Conservation (phyloP, 306 rosid genomes). For the Begonia loranthoides region DNA sequence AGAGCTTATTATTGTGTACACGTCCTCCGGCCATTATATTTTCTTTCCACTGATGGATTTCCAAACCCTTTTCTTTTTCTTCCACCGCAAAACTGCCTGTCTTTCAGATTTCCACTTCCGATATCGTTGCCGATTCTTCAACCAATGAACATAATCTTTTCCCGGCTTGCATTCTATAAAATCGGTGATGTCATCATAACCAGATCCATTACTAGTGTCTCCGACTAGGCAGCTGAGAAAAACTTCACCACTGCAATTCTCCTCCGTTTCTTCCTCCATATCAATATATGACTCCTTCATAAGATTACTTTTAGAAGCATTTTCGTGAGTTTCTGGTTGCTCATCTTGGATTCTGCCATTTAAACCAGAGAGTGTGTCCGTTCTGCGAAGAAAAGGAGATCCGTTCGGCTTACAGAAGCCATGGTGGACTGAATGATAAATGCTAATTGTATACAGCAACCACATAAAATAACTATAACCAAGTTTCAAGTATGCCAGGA, state of each 20-base stretch:
- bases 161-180: constrained; percentile 41
- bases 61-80: constrained; percentile 30
- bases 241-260: constrained; percentile 32
- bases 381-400: constrained; percentile 9
- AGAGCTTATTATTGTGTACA: too few species aligned
- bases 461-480: too few species aligned
- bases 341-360: constrained; percentile 6
- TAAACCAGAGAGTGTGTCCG: constrained; percentile 2
- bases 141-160: constrained; percentile 50
- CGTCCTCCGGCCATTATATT: not conserved
- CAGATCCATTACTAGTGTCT: constrained; percentile 11
- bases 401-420: too few species aligned
- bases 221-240: constrained; percentile 33
- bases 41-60: constrained; percentile 15
- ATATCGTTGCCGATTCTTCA: constrained; percentile 27
- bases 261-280: constrained; percentile 31
- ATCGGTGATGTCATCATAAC: constrained; percentile 45
- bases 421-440: too few species aligned
- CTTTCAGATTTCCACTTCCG: constrained; percentile 30
- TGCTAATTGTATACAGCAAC: too few species aligned
- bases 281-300: constrained; percentile 9
- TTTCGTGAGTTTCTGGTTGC: constrained; percentile 7
- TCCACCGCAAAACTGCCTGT: constrained; percentile 23
- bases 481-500: not conserved
- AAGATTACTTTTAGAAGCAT: constrained; percentile 3